Evolutionary conservation across 768 basidiomycete genomes (phyloP), one percentile per base, ranked within the genome.

Genomic region (Mycena olivaceomarginata): DNA sequence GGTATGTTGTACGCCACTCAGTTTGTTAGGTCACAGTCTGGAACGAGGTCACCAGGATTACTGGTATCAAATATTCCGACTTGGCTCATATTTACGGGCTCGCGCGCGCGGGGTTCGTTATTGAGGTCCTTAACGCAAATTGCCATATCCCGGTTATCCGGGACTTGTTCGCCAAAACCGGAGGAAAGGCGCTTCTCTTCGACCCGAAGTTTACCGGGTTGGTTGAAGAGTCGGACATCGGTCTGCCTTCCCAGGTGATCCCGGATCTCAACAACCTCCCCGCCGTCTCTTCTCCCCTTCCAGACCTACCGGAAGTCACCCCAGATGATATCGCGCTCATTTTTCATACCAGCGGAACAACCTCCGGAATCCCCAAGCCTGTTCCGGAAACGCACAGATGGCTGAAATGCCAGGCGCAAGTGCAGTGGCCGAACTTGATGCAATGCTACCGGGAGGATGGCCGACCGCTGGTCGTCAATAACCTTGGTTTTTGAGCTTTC

Each of bases 261-360:
- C 67, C 62, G 4, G 72, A 64, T 2, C 39, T 72, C 25, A 31
- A 1, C 9, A 12, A 11, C 11, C 60, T 75, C 10, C 40, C 67
- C 1, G 25, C 40, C 9, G 13, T 22, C 5, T 41, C 48, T 7
- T 48, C 67, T 2, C 16, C 46, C 22, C 74, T 70, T 39, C 68
- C 68, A 4, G 39, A 12, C 39, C 62, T 75, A 0, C 74, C 71
- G 1, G 70, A 59, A 2, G 68, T 56, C 46, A 76, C 22, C 48
- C 65, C 59, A 20, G 40, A 80, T 12, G 83, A 84, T 40, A 74
- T 77, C 20, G 79, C 77, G 1, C 77, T 84, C 59, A 82, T 84
- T 13, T 83, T 84, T 22, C 84, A 82, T 67, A 82, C 83, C 15
- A 83, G 82, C 59, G 82, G 82, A 5, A 83, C 83, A 10, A 82